Base-by-base conservation (phyloP, 2,329 filamentous ascomycete species). In the Mycosphaerelloides madeirae region DNA sequence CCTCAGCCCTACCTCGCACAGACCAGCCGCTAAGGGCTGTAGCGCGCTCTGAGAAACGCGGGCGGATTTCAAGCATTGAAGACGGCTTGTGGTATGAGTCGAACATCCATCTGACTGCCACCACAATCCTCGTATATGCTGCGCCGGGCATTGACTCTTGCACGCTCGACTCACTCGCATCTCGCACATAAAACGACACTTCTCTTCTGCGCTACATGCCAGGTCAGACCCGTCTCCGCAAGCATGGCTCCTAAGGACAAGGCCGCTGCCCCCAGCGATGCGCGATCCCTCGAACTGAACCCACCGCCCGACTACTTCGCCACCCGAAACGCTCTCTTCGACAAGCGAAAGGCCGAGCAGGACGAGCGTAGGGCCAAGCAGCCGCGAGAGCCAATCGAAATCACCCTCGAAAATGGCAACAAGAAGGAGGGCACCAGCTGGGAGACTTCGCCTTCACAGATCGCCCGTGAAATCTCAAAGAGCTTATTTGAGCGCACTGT, bases 371-470 rank as follows among this genome's bases (percentile, higher is more conserved):
- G 88, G 53, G 76, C 78, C 42, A 68, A 73, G 54, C 84, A 85
- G 69, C 82, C 85, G 31, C 83, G 83, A 57, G 81, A 87, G 61
- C 75, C 81, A 53, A 91, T 91, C 66, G 80, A 76, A 47, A 77
- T 91, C 60, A 85, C 83, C 38, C 75, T 93, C 52, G 79, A 78
- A 54, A 83, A 88, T 67, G 86, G 86, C 53, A 81, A 78, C 57
- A 70, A 82, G 58, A 79, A 83, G 62, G 68, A 79, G 52, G 93
- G 86, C 52, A 91, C 84, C 55, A 83, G 89, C 38, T 97, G 86
- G 85, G 87, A 94, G 72, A 96, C 89, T 56, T 94, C 89, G 13
- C 93, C 93, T 5, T 84, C 77, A 34, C 77, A 83, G 59, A 83
- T 95, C 68, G 80, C 81, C 52, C 85, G 80, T 69, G 79, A 76